Base-by-base conservation (phyloP, 75 land plant species). In the Cryptomeria japonica region DNA sequence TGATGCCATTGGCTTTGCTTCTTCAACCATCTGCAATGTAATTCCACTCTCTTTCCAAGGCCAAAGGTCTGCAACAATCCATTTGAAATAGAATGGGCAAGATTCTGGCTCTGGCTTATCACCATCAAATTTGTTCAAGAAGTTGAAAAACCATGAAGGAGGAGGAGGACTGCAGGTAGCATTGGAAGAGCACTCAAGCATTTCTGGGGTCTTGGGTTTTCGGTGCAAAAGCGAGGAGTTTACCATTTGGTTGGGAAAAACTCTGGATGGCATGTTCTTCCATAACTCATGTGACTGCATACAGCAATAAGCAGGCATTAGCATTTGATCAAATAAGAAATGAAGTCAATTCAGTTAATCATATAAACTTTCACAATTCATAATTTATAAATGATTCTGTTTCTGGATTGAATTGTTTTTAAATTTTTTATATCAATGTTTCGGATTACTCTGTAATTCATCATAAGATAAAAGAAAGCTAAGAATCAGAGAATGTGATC, bases 51-150 rank as follows among this genome's bases (percentile, higher is more conserved):
- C 58, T 25, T 51, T 87, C 96, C 95, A 94, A 2, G 94, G 96
- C 70, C 87, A 86, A 9, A 95, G 86, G 87, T 95, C 96, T 53
- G 92, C 92, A 86, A 91, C 90, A 83, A 95, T 95, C 94, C 95
- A 95, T 2, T 90, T 88, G 87, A 93, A 95, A 89, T 95, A 94
- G 15, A 89, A 90, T 0, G 96, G 96, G 90, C 95, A 95, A 13
- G 88, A 79, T 10, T 79, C 46, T 9, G 83, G 7, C 42, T 79
- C 28, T 1, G 46, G 8, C 42, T 41, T 22, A 0, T 39, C 42
- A 19, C 19, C 25, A 8, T 25, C 19, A 41, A 41, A 18, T 41
- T 38, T 18, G 46, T 8, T 39, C 25, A 1, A 36, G 4, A 79
- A 79, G 0, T 4, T 79, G 22, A 39, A 19, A 8, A 80, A 11